Evolutionary conservation across 257 asterid genomes (phyloP).

Genomic region (Henckelia pumila): DNA sequence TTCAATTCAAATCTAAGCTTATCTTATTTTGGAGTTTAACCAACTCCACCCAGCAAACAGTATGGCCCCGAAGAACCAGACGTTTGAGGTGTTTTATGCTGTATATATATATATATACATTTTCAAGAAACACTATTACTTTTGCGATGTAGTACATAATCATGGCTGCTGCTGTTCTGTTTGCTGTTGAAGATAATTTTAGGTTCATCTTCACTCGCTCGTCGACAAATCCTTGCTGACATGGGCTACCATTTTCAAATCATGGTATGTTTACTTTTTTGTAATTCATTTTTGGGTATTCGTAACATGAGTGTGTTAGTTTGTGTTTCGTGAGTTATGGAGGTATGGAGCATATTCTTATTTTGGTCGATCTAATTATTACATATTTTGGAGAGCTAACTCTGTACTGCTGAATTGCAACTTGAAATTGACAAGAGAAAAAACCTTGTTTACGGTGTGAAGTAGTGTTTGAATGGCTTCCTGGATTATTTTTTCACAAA

Average conservation of each 20-base stretch:
- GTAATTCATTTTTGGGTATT: no score
- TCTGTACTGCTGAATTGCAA: no score
- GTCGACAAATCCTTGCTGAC: slow-evolving; percentile 61
- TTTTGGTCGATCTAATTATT: no score
- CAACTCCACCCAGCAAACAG: background rate
- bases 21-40: no score
- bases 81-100: slow-evolving; percentile 36
- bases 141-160: background rate
- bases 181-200: slow-evolving; percentile 50
- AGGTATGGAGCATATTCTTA: no score
- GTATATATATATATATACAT: background rate
- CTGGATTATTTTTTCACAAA: no score
- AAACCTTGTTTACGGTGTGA: no score
- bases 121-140: slow-evolving; percentile 6
- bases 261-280: slow-evolving; percentile 36
- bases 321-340: no score
- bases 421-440: no score
- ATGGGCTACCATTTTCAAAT: slow-evolving; percentile 74
- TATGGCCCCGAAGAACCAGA: slow-evolving; percentile 41
- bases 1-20: no score
- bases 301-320: background rate
- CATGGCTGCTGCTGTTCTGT: slow-evolving; percentile 6
- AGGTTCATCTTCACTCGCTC: slow-evolving; percentile 82
- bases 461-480: no score
- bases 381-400: no score